These are phyloP conservation scores for Volvox reticuliferus DNA, from an alignment of 139 green algal species.

Conservation along the genomic window DNA sequence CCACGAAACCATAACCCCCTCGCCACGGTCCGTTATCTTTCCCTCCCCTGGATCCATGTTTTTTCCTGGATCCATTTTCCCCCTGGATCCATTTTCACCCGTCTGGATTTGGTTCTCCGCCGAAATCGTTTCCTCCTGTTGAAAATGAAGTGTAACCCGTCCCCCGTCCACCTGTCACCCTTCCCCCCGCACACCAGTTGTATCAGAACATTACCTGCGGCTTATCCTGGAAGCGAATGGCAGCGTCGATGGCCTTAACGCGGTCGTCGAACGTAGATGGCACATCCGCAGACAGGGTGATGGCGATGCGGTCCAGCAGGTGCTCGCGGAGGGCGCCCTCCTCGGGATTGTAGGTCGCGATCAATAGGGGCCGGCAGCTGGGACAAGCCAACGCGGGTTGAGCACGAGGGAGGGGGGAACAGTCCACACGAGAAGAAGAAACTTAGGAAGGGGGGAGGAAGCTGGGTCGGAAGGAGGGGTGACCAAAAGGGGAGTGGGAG, in stretches of 20 bases:
- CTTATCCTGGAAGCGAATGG: conserved; percentile 79
- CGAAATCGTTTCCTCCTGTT: too few relatives aligned
- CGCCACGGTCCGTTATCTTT: too few relatives aligned
- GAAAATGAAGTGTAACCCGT: too few relatives aligned
- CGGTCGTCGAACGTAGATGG: conserved; percentile 84
- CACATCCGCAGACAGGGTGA: conserved; percentile 93
- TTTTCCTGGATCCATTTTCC: too few relatives aligned
- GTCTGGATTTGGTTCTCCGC: too few relatives aligned
- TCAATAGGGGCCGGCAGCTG: conserved; percentile 94
- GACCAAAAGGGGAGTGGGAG: too few relatives aligned
- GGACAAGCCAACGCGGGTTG: background rate
- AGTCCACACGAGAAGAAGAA: background rate
- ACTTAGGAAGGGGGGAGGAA: too few relatives aligned
- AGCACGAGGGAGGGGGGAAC: background rate
- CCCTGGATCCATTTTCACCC: too few relatives aligned
- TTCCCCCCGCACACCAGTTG: too few relatives aligned
- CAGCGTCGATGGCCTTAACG: conserved; percentile 82
- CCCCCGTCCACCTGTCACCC: too few relatives aligned
- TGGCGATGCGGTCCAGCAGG: conserved; percentile 97
- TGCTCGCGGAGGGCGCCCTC: conserved; percentile 96
- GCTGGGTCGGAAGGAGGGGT: too few relatives aligned
- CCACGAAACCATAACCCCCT: too few relatives aligned
- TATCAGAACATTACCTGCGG: conserved; percentile 30
- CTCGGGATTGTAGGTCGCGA: conserved; percentile 99
- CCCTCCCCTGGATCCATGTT: background rate